These are phyloP conservation scores for Eimeria falciformis DNA, from an alignment of 169 alveolate genomes.

Conservation along the genomic window DNA sequence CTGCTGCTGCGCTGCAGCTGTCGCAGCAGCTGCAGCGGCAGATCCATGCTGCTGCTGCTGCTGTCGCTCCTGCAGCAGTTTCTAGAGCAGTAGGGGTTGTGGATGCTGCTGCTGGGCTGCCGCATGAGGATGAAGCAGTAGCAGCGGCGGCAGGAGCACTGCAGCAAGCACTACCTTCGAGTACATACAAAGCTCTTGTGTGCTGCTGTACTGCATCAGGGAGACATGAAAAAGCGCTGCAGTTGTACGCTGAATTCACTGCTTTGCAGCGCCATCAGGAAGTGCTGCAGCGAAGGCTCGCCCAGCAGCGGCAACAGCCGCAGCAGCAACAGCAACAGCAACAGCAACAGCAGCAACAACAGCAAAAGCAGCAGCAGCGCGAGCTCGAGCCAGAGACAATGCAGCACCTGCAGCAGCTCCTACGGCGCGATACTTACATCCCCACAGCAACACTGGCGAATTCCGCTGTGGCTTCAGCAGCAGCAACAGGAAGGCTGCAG, in stretches of 20 bases:
- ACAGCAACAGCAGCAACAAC: conserved; percentile 47
- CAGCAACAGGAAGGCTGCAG: conserved; percentile 67
- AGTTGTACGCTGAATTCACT: conserved; percentile 44
- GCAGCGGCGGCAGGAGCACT: conserved; percentile 45
- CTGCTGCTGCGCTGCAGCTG: conserved; percentile 58
- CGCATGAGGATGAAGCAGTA: conserved; percentile 12
- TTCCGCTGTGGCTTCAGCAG: conserved; percentile 63
- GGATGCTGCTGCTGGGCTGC: conserved; percentile 56
- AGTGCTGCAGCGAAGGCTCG: conserved; percentile 56
- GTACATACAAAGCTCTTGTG: conserved; percentile 43
- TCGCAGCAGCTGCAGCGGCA: conserved; percentile 69
- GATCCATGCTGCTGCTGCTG: conserved; percentile 66
- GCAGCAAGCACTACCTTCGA: conserved; percentile 64
- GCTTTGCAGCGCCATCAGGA: conserved; percentile 42
- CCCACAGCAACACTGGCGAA: conserved; percentile 41
- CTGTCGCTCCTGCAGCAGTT: conserved; percentile 66
- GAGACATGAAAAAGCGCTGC: conserved; percentile 50
- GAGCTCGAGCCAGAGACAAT: conserved; percentile 58
- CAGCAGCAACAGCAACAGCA: conserved; percentile 15
- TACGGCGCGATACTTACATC: conserved; percentile 56
- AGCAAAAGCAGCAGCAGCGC: not conserved
- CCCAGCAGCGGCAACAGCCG: conserved; percentile 7
- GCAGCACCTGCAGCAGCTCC: conserved; percentile 73
- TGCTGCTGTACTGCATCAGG: conserved; percentile 62
- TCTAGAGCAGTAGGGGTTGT: conserved; percentile 58